These are phyloP conservation scores for Lanzia echinophila DNA, from an alignment of 2,329 filamentous ascomycete genomes.

Conservation along the genomic window DNA sequence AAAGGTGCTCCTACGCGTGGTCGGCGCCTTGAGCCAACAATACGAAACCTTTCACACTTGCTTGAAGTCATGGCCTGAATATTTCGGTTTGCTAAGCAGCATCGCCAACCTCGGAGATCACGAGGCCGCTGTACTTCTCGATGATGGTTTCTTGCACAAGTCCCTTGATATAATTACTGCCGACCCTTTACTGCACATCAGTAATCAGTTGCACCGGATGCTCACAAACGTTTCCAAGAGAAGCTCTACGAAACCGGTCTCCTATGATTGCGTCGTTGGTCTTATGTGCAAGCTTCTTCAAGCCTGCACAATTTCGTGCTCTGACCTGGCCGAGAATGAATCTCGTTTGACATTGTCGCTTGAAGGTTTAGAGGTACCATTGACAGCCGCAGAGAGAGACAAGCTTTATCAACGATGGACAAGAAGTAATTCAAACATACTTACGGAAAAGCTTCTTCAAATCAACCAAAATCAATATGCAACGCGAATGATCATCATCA, in stretches of 20 bases:
- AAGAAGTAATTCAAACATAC: constrained; percentile 39
- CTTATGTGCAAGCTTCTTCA: constrained; percentile 37
- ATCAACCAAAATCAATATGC: constrained; percentile 50
- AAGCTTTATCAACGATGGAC: constrained; percentile 40
- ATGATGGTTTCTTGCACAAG: constrained; percentile 52
- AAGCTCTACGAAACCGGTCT: constrained; percentile 42
- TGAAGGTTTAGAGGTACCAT: constrained; percentile 30
- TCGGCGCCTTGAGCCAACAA: constrained; percentile 47
- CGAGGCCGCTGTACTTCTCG: constrained; percentile 53
- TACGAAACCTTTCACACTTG: constrained; percentile 57
- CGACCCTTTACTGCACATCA: constrained; percentile 22
- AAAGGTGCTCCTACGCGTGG: constrained; percentile 21
- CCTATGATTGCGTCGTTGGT: constrained; percentile 47
- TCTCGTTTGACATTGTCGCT: constrained; percentile 2
- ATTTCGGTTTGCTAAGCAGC: constrained; percentile 63
- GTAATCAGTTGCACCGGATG: constrained; percentile 48
- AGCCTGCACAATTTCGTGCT: constrained; percentile 19
- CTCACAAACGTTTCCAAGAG: constrained; percentile 46
- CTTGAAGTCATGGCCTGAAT: constrained; percentile 67
- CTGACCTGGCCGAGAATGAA: not conserved
- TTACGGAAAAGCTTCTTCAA: constrained; percentile 59
- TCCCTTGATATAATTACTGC: constrained; percentile 29
- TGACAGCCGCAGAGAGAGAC: constrained; percentile 41
- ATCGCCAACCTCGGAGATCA: constrained; percentile 56
- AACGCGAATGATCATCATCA: constrained; percentile 50